Base-by-base conservation (phyloP, 2,329 filamentous ascomycete species). In the Aureobasidium uvarum region DNA sequence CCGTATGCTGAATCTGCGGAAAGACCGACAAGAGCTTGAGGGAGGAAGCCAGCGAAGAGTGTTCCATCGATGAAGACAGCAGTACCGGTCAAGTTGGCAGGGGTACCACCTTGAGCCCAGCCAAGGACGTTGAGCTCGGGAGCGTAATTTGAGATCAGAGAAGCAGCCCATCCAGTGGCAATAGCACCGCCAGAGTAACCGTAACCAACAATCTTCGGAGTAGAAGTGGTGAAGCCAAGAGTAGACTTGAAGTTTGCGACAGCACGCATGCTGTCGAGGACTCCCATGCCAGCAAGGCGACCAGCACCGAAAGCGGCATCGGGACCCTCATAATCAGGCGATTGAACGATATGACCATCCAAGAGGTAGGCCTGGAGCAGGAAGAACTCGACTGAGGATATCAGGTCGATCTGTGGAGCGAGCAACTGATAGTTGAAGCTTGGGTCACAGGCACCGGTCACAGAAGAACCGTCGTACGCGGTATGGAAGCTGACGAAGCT, bases 41-140 rank as follows among this genome's bases (percentile, higher is more conserved):
- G 71, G 0, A 74, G 67, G 69, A 74, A 74, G 18, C 73, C 72
- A 38, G 66, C 55, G 65, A 72, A 71, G 5, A 63, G 10, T 1
- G 70, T 72, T 46, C 68, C 67, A 46, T 73, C 72, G 51, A 74
- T 66, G 65, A 68, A 72, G 11, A 68, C 59, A 11, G 67, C 66
- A 5, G 69, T 71, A 13, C 70, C 72, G 5, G 71, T 74, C 23
- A 74, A 55, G 46, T 82, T 80, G 0, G 81, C 77, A 0, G 80
- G 76, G 2, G 81, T 70, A 16, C 74, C 75, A 28, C 75, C 75
- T 2, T 74, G 56, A 1, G 74, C 74, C 5, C 71, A 67, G 23
- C 74, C 75, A 5, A 67, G 67, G 54, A 75, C 71, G 5, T 67
- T 46, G 38, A 75, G 65, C 41, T 74, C 73, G 3, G 72, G 69